Evolutionary conservation across 202 grass and related monocot species (phyloP).

Genomic region (Dendrocalamus latiflorus): DNA sequence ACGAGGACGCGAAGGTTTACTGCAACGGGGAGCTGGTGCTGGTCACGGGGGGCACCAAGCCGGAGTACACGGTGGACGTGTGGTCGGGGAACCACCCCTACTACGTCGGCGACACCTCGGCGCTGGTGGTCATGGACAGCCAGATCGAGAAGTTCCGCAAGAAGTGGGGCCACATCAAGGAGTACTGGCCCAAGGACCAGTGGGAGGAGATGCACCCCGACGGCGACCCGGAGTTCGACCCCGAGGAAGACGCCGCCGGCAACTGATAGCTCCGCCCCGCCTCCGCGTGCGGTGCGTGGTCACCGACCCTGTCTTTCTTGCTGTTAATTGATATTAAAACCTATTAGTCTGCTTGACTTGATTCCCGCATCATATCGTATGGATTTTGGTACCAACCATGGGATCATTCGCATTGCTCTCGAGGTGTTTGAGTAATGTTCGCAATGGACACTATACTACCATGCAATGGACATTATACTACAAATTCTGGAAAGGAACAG

Average conservation of each 20-base stretch:
- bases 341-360: not conserved
- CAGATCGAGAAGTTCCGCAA: slow-evolving; percentile 71
- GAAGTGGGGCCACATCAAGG: slow-evolving; percentile 57
- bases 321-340: not conserved
- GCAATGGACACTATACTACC: too few species aligned
- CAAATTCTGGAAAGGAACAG: too few species aligned
- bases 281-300: not conserved
- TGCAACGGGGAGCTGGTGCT: slow-evolving; percentile 90
- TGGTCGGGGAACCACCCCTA: slow-evolving; percentile 99
- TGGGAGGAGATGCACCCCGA: slow-evolving; percentile 52
- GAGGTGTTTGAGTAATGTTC: slow-evolving; percentile 10
- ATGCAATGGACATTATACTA: too few species aligned
- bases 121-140: slow-evolving; percentile 58
- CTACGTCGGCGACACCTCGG: slow-evolving; percentile 75
- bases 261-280: not conserved
- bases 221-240: slow-evolving; percentile 48
- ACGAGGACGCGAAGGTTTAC: slow-evolving; percentile 89
- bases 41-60: slow-evolving; percentile 82
- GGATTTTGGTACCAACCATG: not conserved
- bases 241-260: slow-evolving; percentile 25
- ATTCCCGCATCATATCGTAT: not conserved
- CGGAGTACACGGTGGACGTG: slow-evolving; percentile 80
- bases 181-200: slow-evolving; percentile 62
- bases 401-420: not conserved
- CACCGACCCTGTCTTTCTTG: not conserved